Evolutionary conservation across 106 monocot genomes (phyloP).

Genomic region (Chionographis japonica): DNA sequence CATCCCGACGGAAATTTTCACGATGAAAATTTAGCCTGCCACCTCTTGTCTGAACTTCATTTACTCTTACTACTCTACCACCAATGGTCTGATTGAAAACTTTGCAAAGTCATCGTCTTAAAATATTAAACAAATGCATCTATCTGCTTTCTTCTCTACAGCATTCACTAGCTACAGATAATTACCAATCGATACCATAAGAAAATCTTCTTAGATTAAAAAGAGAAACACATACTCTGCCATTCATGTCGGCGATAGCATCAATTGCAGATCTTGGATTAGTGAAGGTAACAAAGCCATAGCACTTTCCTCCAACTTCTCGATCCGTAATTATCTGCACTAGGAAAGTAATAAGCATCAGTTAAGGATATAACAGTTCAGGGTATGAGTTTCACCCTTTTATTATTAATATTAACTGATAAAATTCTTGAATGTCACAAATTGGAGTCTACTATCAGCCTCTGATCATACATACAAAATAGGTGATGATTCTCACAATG

Average conservation of each 20-base stretch:
- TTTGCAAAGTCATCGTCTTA: neutral
- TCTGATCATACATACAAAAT: too few relatives aligned
- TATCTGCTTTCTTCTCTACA: neutral
- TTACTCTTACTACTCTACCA: conserved; percentile 77
- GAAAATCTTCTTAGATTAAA: neutral
- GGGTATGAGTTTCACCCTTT: too few relatives aligned
- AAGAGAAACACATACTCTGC: conserved; percentile 49
- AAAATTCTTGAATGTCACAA: too few relatives aligned
- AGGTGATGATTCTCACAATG: too few relatives aligned
- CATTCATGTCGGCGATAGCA: conserved; percentile 90
- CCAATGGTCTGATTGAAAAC: conserved; percentile 60
- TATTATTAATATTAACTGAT: too few relatives aligned
- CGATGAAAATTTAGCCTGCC: conserved; percentile 53
- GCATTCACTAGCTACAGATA: neutral
- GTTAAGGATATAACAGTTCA: neutral
- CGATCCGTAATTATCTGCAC: conserved; percentile 91
- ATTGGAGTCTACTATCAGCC: too few relatives aligned
- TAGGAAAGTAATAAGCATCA: neutral
- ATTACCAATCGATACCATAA: neutral
- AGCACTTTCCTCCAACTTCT: conserved; percentile 89
- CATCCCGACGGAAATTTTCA: conserved; percentile 47
- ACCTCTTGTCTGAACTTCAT: conserved; percentile 77
- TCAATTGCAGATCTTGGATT: conserved; percentile 79
- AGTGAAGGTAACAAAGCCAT: conserved; percentile 90
- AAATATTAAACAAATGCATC: neutral